Evolutionary conservation across 2,329 filamentous ascomycete genomes (phyloP), one percentile per base, ranked within the genome.

Genomic region (Lecanosticta acicola): DNA sequence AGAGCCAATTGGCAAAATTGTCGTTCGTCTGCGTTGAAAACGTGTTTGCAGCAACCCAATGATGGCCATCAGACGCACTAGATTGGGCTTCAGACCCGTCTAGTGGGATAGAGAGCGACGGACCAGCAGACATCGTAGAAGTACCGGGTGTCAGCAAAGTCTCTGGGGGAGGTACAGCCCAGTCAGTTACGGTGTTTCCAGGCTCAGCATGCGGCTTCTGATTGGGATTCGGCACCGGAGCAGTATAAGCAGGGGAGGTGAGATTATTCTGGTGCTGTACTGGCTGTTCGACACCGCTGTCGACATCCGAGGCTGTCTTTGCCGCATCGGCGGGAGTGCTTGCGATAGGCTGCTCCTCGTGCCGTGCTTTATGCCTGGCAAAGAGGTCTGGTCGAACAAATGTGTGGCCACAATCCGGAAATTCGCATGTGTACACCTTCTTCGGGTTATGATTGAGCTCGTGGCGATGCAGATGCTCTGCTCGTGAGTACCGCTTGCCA

Each of bases 361-460:
- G 68, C 51, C 66, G 61, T 55, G 67, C 66, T 53, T 69, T 70
- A 60, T 72, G 71, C 49, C 69, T 81, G 60, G 90, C 85, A 61
- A 90, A 88, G 46, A 97, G 74, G 66, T 97, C 90, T 54, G 91
- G 86, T 54, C 90, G 81, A 46, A 96, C 91, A 69, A 96, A 97
- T n/a, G 85, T 85, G 42, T 89, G 84, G 48, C 81, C 80, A 67
- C 91, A 96, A 61, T 90, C 87, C 21, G 85, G 86, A 58, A 87
- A 93, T 60, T 91, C 85, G 72, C 91, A 96, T 62, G 81, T 81
- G 64, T 91, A 96, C 41, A 94, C 91, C 62, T 93, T 85, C 68
- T 94, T 95, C 11, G 90, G 90, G 46, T 86, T 84, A 69, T 96
- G 91, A 64, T 96, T 96, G 54, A 96, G 71, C 70, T 95, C 88